phyloP scores from a whole-genome alignment of 495 filamentous ascomycete species.

The Penicillium daleae region DNA sequence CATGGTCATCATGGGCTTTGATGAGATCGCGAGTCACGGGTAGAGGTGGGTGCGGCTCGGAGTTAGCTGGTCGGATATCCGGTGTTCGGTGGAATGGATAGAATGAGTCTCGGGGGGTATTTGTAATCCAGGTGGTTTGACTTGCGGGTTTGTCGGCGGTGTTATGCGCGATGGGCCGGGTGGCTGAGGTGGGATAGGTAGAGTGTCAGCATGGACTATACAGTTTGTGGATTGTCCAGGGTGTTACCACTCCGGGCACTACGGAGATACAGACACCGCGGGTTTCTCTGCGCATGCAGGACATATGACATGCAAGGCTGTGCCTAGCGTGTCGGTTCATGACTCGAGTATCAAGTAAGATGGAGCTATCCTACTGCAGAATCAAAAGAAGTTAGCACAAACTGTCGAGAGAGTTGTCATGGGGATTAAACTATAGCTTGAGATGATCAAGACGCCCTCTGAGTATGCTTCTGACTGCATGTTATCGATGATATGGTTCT shows the following conservation, averaged over 20 bases:
- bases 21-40: not conserved
- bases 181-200: not conserved
- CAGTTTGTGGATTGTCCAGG: not conserved
- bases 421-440: not conserved
- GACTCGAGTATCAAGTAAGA: not conserved
- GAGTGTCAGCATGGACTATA: not conserved
- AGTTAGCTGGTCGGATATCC: constrained; percentile 3
- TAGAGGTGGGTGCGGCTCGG: not conserved
- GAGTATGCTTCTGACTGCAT: not conserved
- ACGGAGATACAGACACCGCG: not conserved
- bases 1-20: not conserved
- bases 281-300: not conserved
- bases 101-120: not conserved
- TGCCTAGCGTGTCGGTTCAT: not conserved
- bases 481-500: not conserved
- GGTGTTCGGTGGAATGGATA: not conserved
- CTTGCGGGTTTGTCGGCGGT: not conserved
- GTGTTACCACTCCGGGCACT: not conserved
- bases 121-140: not conserved
- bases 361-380: not conserved
- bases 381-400: not conserved
- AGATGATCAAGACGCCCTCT: not conserved
- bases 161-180: no score
- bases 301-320: not conserved
- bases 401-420: not conserved